Conservation (phyloP, 2,329 filamentous ascomycete genomes). For the Colletotrichum sansevieriae region DNA sequence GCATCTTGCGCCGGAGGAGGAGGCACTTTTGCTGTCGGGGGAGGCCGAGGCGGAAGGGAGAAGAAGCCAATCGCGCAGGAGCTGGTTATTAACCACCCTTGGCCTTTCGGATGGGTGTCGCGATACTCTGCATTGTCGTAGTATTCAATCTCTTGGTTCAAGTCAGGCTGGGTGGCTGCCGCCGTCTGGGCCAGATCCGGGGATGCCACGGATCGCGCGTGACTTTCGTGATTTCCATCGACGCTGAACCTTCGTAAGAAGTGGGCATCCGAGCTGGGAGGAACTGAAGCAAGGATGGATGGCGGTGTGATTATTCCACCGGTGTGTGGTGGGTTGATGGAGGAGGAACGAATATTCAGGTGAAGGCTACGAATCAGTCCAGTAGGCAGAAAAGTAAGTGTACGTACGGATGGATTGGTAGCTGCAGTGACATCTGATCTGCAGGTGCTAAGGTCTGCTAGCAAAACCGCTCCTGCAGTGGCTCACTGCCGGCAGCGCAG, state of each 20-base stretch:
- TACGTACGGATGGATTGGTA: too few species aligned
- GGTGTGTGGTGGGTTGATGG: neutral
- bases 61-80: neutral
- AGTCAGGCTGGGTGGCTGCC: neutral
- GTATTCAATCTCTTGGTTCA: constrained; percentile 1
- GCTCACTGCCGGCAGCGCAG: too few species aligned
- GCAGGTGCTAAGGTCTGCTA: too few species aligned
- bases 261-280: neutral
- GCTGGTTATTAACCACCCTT: neutral
- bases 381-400: too few species aligned
- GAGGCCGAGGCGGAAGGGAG: neutral
- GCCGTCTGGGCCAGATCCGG: too few species aligned
- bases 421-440: too few species aligned
- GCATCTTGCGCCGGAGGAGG: constrained; percentile 1
- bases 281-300: neutral
- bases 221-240: neutral
- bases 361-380: too few species aligned
- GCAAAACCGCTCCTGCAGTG: too few species aligned
- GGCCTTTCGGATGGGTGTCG: neutral
- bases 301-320: neutral
- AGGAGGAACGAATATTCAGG: too few species aligned
- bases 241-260: too few species aligned
- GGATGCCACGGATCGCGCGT: too few species aligned
- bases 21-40: constrained; percentile 11
- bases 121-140: neutral